Percentiles rank a stretch among this genome's conserved stretches.
Conservation (phyloP, 108 stramenopile species). For the Cyclostephanos tholiformis region DNA sequence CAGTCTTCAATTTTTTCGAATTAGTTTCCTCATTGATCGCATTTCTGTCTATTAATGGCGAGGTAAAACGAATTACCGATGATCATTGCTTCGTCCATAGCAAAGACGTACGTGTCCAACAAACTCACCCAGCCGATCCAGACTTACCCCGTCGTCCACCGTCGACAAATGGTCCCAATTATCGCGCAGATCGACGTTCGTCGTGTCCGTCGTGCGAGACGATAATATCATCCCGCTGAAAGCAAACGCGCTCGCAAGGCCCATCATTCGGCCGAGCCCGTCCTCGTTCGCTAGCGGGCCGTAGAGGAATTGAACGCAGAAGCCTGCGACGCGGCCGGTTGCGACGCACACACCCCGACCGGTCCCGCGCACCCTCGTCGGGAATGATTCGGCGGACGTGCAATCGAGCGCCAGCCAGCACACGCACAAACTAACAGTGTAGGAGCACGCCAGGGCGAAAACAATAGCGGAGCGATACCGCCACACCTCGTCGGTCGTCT, state of each 20-base stretch:
- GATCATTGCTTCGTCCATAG: too few species aligned
- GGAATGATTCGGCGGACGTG: conserved; percentile 43
- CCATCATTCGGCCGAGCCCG: conserved; percentile 23
- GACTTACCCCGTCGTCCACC: too few species aligned
- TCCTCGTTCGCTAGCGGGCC: conserved; percentile 32
- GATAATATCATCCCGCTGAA: conserved; percentile 15
- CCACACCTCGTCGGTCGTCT: neutral
- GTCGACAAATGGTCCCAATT: conserved; percentile 20
- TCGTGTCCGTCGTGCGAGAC: conserved; percentile 39
- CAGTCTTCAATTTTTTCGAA: too few species aligned
- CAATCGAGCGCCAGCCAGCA: conserved; percentile 45
- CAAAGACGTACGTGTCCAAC: too few species aligned
- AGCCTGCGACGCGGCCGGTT: conserved; percentile 40
- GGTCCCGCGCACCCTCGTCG: conserved; percentile 46
- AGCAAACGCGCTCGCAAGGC: conserved; percentile 24
- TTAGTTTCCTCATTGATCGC: too few species aligned
- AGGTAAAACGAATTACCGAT: too few species aligned
- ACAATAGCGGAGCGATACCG: conserved; percentile 13
- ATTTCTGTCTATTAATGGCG: too few species aligned
- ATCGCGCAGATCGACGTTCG: conserved; percentile 41
- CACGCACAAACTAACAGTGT: conserved; percentile 24
- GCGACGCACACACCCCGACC: conserved; percentile 48
- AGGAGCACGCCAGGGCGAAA: conserved; percentile 30
- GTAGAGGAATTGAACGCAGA: conserved; percentile 37
- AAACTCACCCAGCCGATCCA: too few species aligned